These are phyloP conservation scores for Ilex aquifolium DNA, from an alignment of 257 asterid species.

Conservation along the genomic window DNA sequence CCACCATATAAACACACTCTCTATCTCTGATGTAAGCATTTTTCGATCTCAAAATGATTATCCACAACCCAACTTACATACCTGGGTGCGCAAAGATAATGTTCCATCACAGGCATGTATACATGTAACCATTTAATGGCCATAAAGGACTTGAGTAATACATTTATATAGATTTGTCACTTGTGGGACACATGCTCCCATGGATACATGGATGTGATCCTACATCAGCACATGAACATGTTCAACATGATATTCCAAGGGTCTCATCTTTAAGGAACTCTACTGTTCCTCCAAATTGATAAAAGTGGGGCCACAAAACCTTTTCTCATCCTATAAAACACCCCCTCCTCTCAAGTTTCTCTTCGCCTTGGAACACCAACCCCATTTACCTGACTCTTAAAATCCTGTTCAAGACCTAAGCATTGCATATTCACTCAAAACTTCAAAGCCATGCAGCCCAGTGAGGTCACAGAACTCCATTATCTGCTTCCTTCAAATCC, in stretches of 20 bases:
- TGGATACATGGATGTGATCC: constrained; percentile 15
- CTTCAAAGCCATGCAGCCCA: constrained; percentile 51
- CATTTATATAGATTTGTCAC: constrained; percentile 16
- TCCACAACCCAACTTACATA: constrained; percentile 24
- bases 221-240: constrained; percentile 21
- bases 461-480: constrained; percentile 52
- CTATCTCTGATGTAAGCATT: constrained; percentile 25
- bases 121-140: constrained; percentile 20
- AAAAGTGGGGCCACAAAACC: constrained; percentile 28
- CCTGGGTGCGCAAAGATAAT: constrained; percentile 9
- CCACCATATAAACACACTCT: constrained; percentile 17
- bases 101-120: constrained; percentile 21
- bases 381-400: not conserved
- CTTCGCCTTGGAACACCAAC: constrained; percentile 37
- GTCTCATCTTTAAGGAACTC: constrained; percentile 42
- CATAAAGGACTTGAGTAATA: not conserved
- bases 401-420: constrained; percentile 15
- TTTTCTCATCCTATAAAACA: constrained; percentile 53
- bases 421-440: constrained; percentile 1
- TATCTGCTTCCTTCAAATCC: constrained; percentile 50
- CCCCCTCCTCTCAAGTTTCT: constrained; percentile 31
- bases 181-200: constrained; percentile 2
- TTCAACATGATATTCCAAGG: constrained; percentile 32
- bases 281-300: constrained; percentile 35
- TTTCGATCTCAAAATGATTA: constrained; percentile 14